phyloP scores from a whole-genome alignment of 768 basidiomycete species.

The Trametes coccinea region DNA sequence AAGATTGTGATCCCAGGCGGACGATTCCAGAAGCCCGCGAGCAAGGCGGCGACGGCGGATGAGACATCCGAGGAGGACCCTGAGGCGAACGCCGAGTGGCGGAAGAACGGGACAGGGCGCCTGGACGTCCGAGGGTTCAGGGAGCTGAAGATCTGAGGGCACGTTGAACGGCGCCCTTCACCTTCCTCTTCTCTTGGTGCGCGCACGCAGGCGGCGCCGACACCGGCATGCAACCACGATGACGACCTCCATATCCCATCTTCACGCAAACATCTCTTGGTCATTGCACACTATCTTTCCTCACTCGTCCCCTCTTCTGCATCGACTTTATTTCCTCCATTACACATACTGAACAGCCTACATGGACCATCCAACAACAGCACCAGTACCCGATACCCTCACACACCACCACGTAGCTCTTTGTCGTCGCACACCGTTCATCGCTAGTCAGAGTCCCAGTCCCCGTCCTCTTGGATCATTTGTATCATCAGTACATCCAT shows the following conservation, averaged over 20 bases:
- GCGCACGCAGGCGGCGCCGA: neutral
- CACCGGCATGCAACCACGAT: slow-evolving; percentile 1
- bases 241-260: slow-evolving; percentile 4
- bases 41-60: slow-evolving; percentile 26
- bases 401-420: slow-evolving; percentile 1
- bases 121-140: slow-evolving; percentile 77
- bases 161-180: slow-evolving; percentile 13
- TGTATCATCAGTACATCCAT: slow-evolving; percentile 20
- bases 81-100: slow-evolving; percentile 53
- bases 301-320: neutral
- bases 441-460: slow-evolving; percentile 5
- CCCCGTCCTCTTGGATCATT: slow-evolving; percentile 6
- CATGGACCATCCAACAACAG: neutral
- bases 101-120: slow-evolving; percentile 66
- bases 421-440: slow-evolving; percentile 19
- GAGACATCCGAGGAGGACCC: slow-evolving; percentile 31
- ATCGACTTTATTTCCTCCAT: no score
- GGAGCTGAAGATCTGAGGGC: slow-evolving; percentile 65
- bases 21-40: slow-evolving; percentile 39
- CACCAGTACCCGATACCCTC: slow-evolving; percentile 14
- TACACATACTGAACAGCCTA: neutral
- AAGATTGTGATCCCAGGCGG: slow-evolving; percentile 68
- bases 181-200: neutral
- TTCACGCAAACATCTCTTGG: slow-evolving; percentile 17
- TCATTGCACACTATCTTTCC: slow-evolving; percentile 5